Percentiles rank a stretch among this genome's conserved stretches.
Evolutionary conservation across 345 rosid genomes (phyloP).

Genomic region (Kandelia obovata): DNA sequence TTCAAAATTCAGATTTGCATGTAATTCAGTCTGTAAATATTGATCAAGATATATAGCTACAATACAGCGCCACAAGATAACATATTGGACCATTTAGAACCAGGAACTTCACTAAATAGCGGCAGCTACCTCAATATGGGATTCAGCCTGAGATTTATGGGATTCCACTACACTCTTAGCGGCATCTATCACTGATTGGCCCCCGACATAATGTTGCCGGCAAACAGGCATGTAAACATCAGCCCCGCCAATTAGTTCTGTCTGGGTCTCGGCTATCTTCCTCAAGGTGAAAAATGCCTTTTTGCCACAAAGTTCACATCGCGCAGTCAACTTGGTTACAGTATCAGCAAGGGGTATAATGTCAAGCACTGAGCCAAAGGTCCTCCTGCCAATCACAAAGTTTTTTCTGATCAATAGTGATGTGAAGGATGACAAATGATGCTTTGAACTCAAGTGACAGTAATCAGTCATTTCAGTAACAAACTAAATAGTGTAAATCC

Average conservation of each 20-base stretch:
- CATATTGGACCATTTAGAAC: background rate
- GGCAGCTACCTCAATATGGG: conserved; percentile 27
- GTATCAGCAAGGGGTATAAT: conserved; percentile 80
- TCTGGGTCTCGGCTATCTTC: conserved; percentile 53
- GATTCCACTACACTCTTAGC: conserved; percentile 32
- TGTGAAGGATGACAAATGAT: background rate
- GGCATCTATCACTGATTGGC: conserved; percentile 42
- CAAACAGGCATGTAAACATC: conserved; percentile 90
- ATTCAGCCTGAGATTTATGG: conserved; percentile 24
- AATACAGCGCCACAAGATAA: background rate
- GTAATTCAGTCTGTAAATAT: background rate
- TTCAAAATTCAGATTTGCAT: background rate
- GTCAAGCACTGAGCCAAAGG: conserved; percentile 84
- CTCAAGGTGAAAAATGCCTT: conserved; percentile 75
- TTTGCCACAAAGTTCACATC: conserved; percentile 82
- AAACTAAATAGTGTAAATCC: background rate
- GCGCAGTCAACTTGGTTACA: conserved; percentile 66
- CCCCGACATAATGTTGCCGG: conserved; percentile 63
- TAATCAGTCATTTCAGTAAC: too few species aligned
- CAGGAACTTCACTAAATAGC: conserved; percentile 9
- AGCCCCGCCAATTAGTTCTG: conserved; percentile 74
- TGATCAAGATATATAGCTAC: background rate
- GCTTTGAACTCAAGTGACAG: too few species aligned
- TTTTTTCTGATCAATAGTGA: background rate
- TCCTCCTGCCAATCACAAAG: conserved; percentile 44